Percentiles rank a stretch among this genome's conserved stretches.
Conservation (phyloP, 2,329 filamentous ascomycete genomes). For the Hypoxylon sp. region DNA sequence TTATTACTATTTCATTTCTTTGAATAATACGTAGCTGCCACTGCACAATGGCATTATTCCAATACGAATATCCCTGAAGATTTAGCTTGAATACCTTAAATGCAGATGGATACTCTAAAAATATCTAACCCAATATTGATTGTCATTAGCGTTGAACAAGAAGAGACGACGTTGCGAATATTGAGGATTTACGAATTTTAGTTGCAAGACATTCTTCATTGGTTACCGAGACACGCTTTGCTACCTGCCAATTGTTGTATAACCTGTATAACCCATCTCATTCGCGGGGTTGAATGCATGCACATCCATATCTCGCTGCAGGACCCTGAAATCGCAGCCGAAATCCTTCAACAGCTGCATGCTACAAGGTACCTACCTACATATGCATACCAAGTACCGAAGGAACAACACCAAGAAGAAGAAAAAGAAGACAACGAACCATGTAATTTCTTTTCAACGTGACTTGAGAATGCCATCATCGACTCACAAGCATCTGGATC, state of each 20-base stretch:
- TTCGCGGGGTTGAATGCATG: slow-evolving; percentile 6
- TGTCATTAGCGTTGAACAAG: background rate
- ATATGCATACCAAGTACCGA: slow-evolving; percentile 11
- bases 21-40: too few relatives aligned
- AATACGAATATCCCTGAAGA: too few relatives aligned
- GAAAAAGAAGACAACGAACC: slow-evolving; percentile 17
- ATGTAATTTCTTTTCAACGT: slow-evolving; percentile 22
- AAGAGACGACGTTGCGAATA: slow-evolving; percentile 6
- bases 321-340: slow-evolving; percentile 21
- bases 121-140: slow-evolving; percentile 12
- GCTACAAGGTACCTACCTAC: background rate
- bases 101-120: slow-evolving; percentile 25
- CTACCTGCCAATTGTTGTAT: background rate
- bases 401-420: slow-evolving; percentile 1
- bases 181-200: slow-evolving; percentile 2
- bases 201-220: slow-evolving; percentile 10
- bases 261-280: background rate
- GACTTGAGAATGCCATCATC: slow-evolving; percentile 15
- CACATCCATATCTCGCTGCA: slow-evolving; percentile 4
- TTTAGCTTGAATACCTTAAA: too few relatives aligned
- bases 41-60: too few relatives aligned
- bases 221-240: slow-evolving; percentile 19
- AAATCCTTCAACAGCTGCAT: slow-evolving; percentile 6
- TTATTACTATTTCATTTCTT: too few relatives aligned
- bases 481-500: slow-evolving; percentile 10